Evolutionary conservation across 129 eudicot species (phyloP).

Genomic region (Rutidosis leptorrhynchoides): DNA sequence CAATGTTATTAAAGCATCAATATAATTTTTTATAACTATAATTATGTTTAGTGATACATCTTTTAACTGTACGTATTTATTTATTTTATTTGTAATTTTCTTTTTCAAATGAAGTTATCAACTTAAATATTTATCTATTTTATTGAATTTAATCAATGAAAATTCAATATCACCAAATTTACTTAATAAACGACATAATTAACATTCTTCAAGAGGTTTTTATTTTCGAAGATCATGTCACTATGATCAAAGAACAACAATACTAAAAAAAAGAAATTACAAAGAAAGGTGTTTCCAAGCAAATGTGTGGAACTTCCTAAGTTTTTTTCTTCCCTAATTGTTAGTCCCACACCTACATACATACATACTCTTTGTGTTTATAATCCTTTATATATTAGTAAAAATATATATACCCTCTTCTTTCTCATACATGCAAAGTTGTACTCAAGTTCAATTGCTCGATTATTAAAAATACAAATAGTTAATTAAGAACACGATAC

Average conservation of each 20-base stretch:
- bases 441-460: not conserved
- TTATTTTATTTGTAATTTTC: too few relatives aligned
- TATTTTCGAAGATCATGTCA: too few relatives aligned
- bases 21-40: too few relatives aligned
- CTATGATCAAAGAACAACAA: not conserved
- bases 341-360: slow-evolving; percentile 10
- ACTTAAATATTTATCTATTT: too few relatives aligned
- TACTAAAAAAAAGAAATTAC: not conserved
- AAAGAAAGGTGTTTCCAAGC: slow-evolving; percentile 18
- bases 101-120: too few relatives aligned
- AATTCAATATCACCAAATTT: too few relatives aligned
- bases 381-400: not conserved
- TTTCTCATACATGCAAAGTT: not conserved
- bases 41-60: too few relatives aligned
- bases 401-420: not conserved
- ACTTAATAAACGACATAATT: too few relatives aligned
- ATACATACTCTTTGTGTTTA: not conserved
- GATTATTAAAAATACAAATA: not conserved
- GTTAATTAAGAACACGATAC: not conserved
- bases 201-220: too few relatives aligned
- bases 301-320: slow-evolving; percentile 30
- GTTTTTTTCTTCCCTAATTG: slow-evolving; percentile 1
- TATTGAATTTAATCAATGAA: too few relatives aligned
- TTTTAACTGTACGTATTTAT: too few relatives aligned
- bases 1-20: too few relatives aligned